Evolutionary conservation across 1,139 yeast genomes (phyloP), one percentile per base, ranked within the genome.

Genomic region (Debaryomycetaceae sp.): DNA sequence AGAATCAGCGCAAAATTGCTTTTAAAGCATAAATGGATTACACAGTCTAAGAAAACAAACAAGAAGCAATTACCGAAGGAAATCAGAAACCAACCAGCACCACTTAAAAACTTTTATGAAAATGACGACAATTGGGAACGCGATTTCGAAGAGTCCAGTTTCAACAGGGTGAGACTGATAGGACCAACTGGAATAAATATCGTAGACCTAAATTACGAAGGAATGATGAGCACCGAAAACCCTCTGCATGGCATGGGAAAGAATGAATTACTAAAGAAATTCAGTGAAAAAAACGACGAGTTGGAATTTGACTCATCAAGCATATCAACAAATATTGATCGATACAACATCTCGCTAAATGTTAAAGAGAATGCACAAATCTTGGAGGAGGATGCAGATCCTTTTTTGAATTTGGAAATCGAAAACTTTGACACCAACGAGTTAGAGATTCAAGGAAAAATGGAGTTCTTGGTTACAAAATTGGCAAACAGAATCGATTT

Each of bases 21-120:
- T 29, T 59, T 81, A 15, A 64, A 68, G 31, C 92, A 86, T 53
- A 72, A 73, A 24, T 87, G 95, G 95, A 52, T 81, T 17, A 49
- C 55, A n/a, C 48, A 42, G 32, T 34, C 22, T 7, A 37, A 40
- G 5, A 33, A n/a, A 19, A 26, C 16, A 13, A 2, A 18, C 6
- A n/a, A 17, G 6, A 36, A 17, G 16, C 28, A 31, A 5, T 15
- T 8, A 9, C 13, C 18, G 8, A 40, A 38, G 17, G 44, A 41
- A 28, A 43, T 41, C 15, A 48, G 46, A 26, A 41, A 37, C 5
- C 50, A 49, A 24, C 34, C 50, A 5, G 58, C 51, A 35, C 52
- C 65, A 1, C 61, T 64, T 22, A 51, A 48, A 29, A 52, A 50
- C 30, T 65, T 62, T 44, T 48, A 60, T 9, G 70, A 64, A 42